phyloP scores from a whole-genome alignment of 192 early-diverging fungal genomes.

The Radiomyces spectabilis region DNA sequence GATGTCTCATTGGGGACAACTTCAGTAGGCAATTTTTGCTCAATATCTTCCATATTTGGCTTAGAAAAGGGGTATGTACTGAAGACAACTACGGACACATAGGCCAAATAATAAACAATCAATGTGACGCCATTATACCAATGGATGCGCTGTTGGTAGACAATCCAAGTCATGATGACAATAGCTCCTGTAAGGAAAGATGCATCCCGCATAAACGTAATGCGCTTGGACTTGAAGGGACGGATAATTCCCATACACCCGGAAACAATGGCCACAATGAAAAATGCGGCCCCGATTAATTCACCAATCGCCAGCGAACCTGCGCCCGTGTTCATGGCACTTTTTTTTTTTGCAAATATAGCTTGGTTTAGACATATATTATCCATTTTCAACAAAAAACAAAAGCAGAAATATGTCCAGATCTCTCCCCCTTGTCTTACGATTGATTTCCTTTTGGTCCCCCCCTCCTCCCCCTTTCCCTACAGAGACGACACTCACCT shows the following conservation, averaged over 20 bases:
- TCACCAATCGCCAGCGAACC: slow-evolving; percentile 86
- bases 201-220: slow-evolving; percentile 72
- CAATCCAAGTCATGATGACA: slow-evolving; percentile 37
- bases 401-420: not conserved
- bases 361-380: too few relatives aligned
- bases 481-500: too few relatives aligned
- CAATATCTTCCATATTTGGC: too few relatives aligned
- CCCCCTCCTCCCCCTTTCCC: too few relatives aligned
- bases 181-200: slow-evolving; percentile 63
- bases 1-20: too few relatives aligned
- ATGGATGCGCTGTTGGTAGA: slow-evolving; percentile 44
- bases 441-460: too few relatives aligned
- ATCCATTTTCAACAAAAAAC: too few relatives aligned
- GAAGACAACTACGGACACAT: slow-evolving; percentile 49
- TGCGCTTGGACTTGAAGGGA: slow-evolving; percentile 60
- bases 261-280: slow-evolving; percentile 81
- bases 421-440: too few relatives aligned
- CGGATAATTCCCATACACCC: slow-evolving; percentile 73
- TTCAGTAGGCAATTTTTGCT: too few relatives aligned
- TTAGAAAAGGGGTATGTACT: slow-evolving; percentile 2
- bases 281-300: slow-evolving; percentile 77
- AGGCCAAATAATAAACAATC: slow-evolving; percentile 49
- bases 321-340: slow-evolving; percentile 60
- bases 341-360: too few relatives aligned
- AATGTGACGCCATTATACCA: slow-evolving; percentile 42